Base-by-base conservation (phyloP, 2,329 filamentous ascomycete species). In the Pseudogymnoascus sp. region DNA sequence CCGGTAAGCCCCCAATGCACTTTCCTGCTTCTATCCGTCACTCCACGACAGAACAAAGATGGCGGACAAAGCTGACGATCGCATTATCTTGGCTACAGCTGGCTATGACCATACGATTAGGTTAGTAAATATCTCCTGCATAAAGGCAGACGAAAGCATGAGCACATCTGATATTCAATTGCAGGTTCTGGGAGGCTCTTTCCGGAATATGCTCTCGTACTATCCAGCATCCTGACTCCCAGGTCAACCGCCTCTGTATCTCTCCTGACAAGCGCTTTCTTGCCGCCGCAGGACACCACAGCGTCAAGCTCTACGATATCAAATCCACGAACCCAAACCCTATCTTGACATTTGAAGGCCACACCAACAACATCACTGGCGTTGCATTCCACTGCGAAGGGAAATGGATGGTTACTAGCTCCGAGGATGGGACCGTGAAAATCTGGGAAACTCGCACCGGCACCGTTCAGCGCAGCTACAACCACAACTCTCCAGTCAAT, bases 341-440 rank as follows among this genome's bases (percentile, higher is more conserved):
- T 1, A 82, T 97, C 23, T 85, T 97, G 71, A 92, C 89, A 19
- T 97, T 99, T 71, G 93, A 97, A 73, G 94, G 94, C 42, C 94
- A 99, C 77, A 94, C 91, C 11, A 91, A 88, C 68, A 99, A 99
- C 72, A 88, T 99, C 73, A 99, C 94, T 0, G 94, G 94, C 45
- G 90, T 99, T 55, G 92, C 92, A 9, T 99, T 99, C 74, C 94
- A 99, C 75, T 97, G 93, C 74, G 94, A 99, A 76, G 92, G 93
- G 9, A 99, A 99, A 78, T 99, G 94, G 94, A 97, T 99, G 90
- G 94, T 97, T 16, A 99, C 94, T 8, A 95, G 90, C 75, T 96
- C 91, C 55, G 94, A 99, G 76, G 94, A 99, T 72, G 91, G 92
- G 70, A 96, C 91, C 0, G 92, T 97, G 72, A 96, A 96, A 80